A percentile compares a stretch with the other conserved stretches of the same genome.
These are phyloP conservation scores for Colletotrichum cordylinicola DNA, from an alignment of 2,329 filamentous ascomycete species.

Conservation along the genomic window DNA sequence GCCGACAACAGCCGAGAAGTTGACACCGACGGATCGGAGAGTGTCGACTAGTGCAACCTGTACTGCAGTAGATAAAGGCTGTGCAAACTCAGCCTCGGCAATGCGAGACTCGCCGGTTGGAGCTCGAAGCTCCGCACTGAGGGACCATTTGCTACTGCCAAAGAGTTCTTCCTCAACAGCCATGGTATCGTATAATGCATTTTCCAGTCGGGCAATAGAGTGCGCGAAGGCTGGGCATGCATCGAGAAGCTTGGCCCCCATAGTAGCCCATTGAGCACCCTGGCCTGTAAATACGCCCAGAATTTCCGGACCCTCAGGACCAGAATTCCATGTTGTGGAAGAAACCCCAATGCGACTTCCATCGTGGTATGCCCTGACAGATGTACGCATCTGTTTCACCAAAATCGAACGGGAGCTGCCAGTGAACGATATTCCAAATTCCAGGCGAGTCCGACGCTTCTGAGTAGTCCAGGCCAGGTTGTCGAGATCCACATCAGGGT, in stretches of 20 bases:
- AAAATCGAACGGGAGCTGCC: constrained; percentile 18
- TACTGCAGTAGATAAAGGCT: constrained; percentile 40
- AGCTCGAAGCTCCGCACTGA: not conserved
- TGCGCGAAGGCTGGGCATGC: not conserved
- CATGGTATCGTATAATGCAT: not conserved
- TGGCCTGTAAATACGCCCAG: constrained; percentile 29
- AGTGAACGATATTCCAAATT: constrained; percentile 16
- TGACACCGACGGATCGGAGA: constrained; percentile 19
- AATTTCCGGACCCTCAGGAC: not conserved
- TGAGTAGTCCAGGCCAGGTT: constrained; percentile 25
- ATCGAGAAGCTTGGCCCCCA: constrained; percentile 24
- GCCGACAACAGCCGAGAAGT: constrained; percentile 13
- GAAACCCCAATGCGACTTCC: constrained; percentile 21
- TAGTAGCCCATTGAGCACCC: constrained; percentile 28
- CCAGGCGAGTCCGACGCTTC: constrained; percentile 2
- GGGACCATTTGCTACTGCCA: not conserved
- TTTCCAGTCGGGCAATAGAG: constrained; percentile 15
- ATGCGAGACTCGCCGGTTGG: not conserved
- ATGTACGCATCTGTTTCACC: not conserved
- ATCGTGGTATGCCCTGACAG: constrained; percentile 7
- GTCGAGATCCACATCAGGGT: not conserved
- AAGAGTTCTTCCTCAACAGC: not conserved
- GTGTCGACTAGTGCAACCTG: constrained; percentile 38
- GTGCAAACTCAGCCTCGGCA: constrained; percentile 36
- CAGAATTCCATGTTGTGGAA: not conserved